These are phyloP conservation scores for Glycine latifolia DNA, from an alignment of 306 rosid genomes.

Conservation along the genomic window DNA sequence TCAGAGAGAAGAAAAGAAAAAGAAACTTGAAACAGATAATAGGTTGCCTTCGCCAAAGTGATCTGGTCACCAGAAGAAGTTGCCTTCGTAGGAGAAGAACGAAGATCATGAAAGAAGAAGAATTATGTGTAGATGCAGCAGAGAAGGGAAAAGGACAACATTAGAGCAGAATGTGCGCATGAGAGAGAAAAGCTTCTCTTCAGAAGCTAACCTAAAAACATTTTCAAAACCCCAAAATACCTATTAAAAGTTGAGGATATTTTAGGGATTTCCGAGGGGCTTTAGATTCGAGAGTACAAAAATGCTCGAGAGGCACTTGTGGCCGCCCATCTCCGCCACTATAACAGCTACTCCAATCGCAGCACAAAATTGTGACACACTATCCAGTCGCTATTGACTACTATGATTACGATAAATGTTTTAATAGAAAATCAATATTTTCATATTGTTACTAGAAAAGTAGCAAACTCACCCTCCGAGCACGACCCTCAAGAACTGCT, in stretches of 20 bases:
- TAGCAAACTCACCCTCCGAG: slow-evolving; percentile 72
- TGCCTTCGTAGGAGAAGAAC: neutral
- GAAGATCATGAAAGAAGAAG: neutral
- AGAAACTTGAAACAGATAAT: too few relatives aligned
- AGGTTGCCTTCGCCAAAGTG: too few relatives aligned
- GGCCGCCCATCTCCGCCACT: neutral
- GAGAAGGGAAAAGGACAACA: neutral
- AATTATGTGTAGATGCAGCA: neutral
- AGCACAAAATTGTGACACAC: neutral
- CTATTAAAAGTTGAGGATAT: too few relatives aligned
- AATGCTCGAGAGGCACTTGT: too few relatives aligned
- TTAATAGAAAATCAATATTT: neutral
- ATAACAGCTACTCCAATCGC: neutral
- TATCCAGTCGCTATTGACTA: too few relatives aligned
- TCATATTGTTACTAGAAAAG: slow-evolving; percentile 24
- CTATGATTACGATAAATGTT: too few relatives aligned
- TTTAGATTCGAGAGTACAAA: neutral
- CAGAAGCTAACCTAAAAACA: neutral
- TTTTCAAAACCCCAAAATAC: neutral
- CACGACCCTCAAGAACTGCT: slow-evolving; percentile 92
- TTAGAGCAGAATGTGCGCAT: neutral
- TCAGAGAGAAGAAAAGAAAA: too few relatives aligned
- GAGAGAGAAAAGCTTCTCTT: neutral
- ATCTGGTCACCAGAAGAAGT: neutral
- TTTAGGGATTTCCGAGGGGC: neutral